Evolutionary conservation across 371 early-diverging fungal species (phyloP).

Genomic region (Zychaea mexicana): DNA sequence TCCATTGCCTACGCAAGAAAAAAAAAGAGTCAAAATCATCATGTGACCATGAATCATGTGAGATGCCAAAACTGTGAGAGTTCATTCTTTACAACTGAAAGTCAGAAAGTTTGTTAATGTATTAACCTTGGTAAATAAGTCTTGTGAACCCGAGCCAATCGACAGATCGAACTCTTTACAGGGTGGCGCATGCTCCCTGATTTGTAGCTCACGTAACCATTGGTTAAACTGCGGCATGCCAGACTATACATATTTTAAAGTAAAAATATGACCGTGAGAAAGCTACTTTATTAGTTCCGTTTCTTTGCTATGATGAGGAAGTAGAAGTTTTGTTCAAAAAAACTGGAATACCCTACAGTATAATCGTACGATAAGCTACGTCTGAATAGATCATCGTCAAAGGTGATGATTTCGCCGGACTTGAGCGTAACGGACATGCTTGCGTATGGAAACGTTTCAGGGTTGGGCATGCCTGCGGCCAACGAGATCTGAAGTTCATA

Average conservation of each 20-base stretch:
- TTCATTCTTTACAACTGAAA: no score
- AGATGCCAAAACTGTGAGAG: not conserved
- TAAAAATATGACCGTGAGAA: conserved; percentile 9
- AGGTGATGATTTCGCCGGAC: conserved; percentile 53
- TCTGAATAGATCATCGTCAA: conserved; percentile 45
- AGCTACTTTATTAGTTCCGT: conserved; percentile 1
- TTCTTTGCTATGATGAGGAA: no score
- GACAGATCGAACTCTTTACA: conserved; percentile 57
- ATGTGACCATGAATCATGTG: not conserved
- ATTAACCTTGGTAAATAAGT: conserved; percentile 66
- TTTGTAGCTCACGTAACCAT: conserved; percentile 69
- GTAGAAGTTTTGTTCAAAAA: not conserved
- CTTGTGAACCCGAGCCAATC: conserved; percentile 80
- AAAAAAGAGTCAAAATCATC: not conserved
- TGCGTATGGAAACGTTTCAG: conserved; percentile 73
- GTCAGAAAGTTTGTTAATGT: no score
- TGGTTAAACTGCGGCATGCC: conserved; percentile 64
- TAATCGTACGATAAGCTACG: conserved; percentile 58
- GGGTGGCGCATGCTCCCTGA: conserved; percentile 61
- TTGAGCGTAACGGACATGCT: conserved; percentile 63
- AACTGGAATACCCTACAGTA: conserved; percentile 38
- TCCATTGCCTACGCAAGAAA: conserved; percentile 57
- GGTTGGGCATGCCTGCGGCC: conserved; percentile 79
- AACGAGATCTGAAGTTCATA: conserved; percentile 42
- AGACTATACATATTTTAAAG: conserved; percentile 33